Evolutionary conservation across 2,329 filamentous ascomycete genomes (phyloP), one percentile per base, ranked within the genome.

Genomic region (Curvularia hawaiiensis): DNA sequence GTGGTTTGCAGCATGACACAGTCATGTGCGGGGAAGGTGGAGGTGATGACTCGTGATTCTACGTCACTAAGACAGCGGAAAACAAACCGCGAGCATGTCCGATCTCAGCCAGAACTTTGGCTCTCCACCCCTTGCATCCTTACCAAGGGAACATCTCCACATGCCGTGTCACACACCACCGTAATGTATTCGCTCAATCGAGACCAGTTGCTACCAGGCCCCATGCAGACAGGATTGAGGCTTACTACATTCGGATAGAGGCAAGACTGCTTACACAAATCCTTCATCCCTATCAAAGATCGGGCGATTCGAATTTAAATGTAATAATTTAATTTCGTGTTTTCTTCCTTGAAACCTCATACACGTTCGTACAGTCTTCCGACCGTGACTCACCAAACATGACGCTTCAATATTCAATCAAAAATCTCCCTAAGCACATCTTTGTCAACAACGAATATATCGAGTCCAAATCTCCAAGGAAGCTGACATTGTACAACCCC

Each of bases 401-500:
- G 70, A 52, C 69, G n/a, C 70, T 77, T 58, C 63, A 62, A 30
- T 76, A 69, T 63, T 75, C 69, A 11, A 53, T 60, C 14, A 68
- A 72, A 41, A 78, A 77, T 45, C 67, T 79, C 7, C 75, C 74
- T 4, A 75, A 75, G 62, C 69, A 77, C 43, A 65, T 77, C 44
- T 75, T 77, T 60, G 76, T 78, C 67, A 75, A 74, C 60, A 75
- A 74, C 54, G 71, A 78, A 67, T 75, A 72, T 35, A 72, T 75
- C 35, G 62, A 71, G 41, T 66, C 74, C 9, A 69, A 79, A 53
- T 78, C 70, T 62, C 56, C 71, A 28, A 79, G 80, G 65, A 84
- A 79, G 50, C 75, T 84, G 38, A 73, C 77, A n/a, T 69, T 83
- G 4, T 70, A 76, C 71, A 84, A 81, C 60, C 83, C 83, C 10